phyloP scores from a whole-genome alignment of 2,329 filamentous ascomycete genomes.

The Cladosporium sp. region DNA sequence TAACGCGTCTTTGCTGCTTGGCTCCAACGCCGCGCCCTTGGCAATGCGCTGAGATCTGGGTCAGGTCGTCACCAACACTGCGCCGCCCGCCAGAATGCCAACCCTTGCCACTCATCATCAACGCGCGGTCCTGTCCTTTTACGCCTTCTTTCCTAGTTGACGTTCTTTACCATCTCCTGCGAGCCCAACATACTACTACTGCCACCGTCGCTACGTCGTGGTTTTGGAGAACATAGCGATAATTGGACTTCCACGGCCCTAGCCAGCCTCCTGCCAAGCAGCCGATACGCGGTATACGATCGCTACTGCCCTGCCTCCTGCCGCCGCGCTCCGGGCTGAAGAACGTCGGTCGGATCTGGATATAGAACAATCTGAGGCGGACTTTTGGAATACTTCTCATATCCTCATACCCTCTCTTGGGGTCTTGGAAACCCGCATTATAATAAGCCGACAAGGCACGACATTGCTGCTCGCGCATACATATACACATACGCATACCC shows the following conservation, averaged over 20 bases:
- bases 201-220: background rate
- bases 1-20: background rate
- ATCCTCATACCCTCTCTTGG: background rate
- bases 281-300: conserved; percentile 7
- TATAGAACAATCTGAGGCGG: background rate
- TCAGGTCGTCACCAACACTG: conserved; percentile 3
- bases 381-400: background rate
- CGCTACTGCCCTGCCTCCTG: background rate
- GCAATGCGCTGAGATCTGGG: conserved; percentile 3
- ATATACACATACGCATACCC: background rate
- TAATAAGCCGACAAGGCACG: background rate
- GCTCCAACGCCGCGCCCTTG: background rate
- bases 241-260: background rate
- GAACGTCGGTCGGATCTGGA: background rate
- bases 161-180: background rate
- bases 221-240: background rate
- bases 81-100: conserved; percentile 4
- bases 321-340: conserved; percentile 6
- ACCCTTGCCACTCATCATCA: conserved; percentile 6
- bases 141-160: background rate
- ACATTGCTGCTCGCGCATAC: background rate
- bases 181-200: background rate
- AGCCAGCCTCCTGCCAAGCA: conserved; percentile 15
- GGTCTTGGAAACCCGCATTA: background rate
- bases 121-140: background rate